A percentile compares a stretch with the other conserved stretches of the same genome.
phyloP scores from a whole-genome alignment of 768 basidiomycete species.

The Suillus weaverae region DNA sequence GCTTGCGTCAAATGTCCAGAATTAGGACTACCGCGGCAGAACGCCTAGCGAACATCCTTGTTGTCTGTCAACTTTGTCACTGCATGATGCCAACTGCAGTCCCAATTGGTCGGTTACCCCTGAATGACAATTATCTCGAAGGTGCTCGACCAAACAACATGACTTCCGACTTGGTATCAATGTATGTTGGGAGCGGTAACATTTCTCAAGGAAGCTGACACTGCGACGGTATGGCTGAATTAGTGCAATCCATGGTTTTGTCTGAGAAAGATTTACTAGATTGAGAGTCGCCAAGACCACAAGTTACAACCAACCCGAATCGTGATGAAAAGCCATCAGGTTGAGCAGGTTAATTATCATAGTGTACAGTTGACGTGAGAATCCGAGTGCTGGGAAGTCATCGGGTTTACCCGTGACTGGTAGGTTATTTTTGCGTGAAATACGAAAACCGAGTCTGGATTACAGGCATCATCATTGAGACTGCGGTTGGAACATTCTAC shows the following conservation, averaged over 20 bases:
- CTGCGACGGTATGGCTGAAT: neutral
- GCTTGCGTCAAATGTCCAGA: neutral
- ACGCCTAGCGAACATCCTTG: neutral
- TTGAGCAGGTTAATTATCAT: neutral
- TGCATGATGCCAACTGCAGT: neutral
- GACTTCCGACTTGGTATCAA: neutral
- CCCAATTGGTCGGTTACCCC: neutral
- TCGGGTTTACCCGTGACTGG: neutral
- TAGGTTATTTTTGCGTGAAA: neutral
- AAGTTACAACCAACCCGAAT: neutral
- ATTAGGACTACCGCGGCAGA: neutral
- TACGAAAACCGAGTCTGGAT: neutral
- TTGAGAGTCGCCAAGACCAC: conserved; percentile 2
- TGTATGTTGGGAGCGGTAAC: neutral
- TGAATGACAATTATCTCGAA: neutral
- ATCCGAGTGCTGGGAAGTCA: neutral
- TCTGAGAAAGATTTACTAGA: neutral
- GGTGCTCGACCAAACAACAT: neutral
- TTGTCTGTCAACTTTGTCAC: neutral
- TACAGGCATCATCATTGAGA: neutral
- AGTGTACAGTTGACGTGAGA: neutral
- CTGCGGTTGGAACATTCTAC: neutral
- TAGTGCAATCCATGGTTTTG: neutral
- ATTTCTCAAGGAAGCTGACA: neutral
- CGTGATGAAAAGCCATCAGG: neutral